phyloP scores from a whole-genome alignment of 1,284 basidiomycete species.

The Xanthoconium separans region DNA sequence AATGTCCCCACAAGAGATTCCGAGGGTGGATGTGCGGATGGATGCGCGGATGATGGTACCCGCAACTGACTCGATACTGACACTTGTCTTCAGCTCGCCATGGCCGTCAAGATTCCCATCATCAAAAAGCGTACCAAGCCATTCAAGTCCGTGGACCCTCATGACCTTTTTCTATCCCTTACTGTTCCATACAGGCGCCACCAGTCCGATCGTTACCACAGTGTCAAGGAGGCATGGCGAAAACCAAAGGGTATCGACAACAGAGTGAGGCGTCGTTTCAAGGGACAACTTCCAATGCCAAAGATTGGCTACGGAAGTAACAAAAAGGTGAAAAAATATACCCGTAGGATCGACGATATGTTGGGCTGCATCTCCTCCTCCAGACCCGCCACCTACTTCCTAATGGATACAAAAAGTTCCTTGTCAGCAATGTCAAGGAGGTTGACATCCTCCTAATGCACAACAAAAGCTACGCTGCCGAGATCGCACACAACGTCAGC shows the following conservation, averaged over 20 bases:
- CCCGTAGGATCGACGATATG: not conserved
- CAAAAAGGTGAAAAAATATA: constrained; percentile 52
- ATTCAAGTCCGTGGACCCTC: constrained; percentile 76
- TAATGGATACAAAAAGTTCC: constrained; percentile 91
- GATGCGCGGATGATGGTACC: constrained; percentile 28
- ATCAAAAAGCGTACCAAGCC: constrained; percentile 95
- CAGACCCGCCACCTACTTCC: constrained; percentile 92
- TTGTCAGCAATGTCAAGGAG: constrained; percentile 90
- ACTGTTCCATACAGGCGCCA: constrained; percentile 69
- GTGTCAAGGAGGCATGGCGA: constrained; percentile 96
- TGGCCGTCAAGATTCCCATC: constrained; percentile 87
- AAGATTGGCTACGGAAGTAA: constrained; percentile 91
- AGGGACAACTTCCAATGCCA: constrained; percentile 94
- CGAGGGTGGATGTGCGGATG: constrained; percentile 33
- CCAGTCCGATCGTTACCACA: constrained; percentile 94
- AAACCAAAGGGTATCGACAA: constrained; percentile 98
- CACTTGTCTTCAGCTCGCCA: constrained; percentile 46
- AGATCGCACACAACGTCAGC: constrained; percentile 97
- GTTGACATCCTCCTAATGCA: constrained; percentile 96
- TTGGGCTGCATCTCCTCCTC: constrained; percentile 5
- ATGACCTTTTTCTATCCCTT: constrained; percentile 11
- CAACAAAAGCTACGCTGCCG: constrained; percentile 95
- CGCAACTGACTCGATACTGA: constrained; percentile 17
- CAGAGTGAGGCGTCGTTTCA: constrained; percentile 94
- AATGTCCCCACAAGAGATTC: not conserved